Evolutionary conservation across 768 basidiomycete species (phyloP), one percentile per base, ranked within the genome.

Genomic region (Nevesoporus exiguus): DNA sequence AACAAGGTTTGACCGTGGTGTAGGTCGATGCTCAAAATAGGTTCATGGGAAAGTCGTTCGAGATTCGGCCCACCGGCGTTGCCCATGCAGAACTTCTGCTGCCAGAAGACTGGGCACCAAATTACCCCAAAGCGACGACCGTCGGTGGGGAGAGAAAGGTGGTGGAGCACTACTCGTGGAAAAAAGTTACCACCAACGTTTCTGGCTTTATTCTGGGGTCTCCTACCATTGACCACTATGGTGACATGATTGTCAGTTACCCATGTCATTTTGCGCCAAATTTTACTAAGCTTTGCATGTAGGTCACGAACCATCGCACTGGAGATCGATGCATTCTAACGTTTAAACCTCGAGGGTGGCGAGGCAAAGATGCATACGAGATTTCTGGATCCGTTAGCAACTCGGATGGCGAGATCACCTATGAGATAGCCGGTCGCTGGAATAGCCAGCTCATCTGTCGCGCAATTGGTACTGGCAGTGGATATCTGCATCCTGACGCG

Each of bases 301-400:
- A 66, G 88, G 71, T 91, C 55, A 89, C 84, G 36, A 98, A 98
- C 62, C 94, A 98, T 66, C 83, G 92, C 7, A 98, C 94, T 0
- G 81, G 84, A 8, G 94, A 98, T 61, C 82, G 79, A 45, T 97
- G 93, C 60, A 76, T 90, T 0, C 74, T 98, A 22, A 95, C 93
- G 3, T 98, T 98, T 78, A 98, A 98, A 72, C 95, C 95, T 3
- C 82, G 94, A 52, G 93, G 93, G 3, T 98, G 95, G 95, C 77
- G 93, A 50, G 93, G 90, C 9, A 89, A 83, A 62, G 89, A 96
- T 56, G 93, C 94, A 0, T 93, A 80, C 63, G 96, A 98, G 71
- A 94, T 98, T 66, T 88, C 87, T 2, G 96, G 95, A 1, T 80
- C 82, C 37, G 93, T 98, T 21, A 71, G 80, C 54, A 86, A 91